Evolutionary conservation across 495 filamentous ascomycete species (phyloP).

Genomic region (Xylaria telfairii): DNA sequence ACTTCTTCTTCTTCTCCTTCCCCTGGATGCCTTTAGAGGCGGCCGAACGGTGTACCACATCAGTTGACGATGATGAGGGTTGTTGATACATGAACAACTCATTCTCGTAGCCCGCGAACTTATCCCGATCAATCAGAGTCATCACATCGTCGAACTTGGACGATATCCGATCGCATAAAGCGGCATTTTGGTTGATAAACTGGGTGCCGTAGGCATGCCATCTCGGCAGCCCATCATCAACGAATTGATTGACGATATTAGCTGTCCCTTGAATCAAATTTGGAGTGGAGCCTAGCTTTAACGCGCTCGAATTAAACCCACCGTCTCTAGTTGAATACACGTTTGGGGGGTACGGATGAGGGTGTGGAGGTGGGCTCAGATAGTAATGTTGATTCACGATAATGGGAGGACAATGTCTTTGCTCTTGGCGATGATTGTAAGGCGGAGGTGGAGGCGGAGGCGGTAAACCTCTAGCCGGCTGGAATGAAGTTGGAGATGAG

Average conservation of each 20-base stretch:
- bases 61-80: conserved; percentile 5
- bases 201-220: conserved; percentile 48
- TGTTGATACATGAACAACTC: conserved; percentile 59
- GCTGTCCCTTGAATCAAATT: conserved; percentile 43
- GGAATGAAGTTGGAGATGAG: conserved; percentile 30
- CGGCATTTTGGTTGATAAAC: conserved; percentile 52
- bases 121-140: conserved; percentile 72
- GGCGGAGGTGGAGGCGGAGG: conserved; percentile 36
- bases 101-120: conserved; percentile 65
- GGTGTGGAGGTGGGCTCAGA: conserved; percentile 36
- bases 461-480: conserved; percentile 43
- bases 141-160: conserved; percentile 66
- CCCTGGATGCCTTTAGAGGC: conserved; percentile 29
- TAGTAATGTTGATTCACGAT: conserved; percentile 59
- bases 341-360: conserved; percentile 26
- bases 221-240: conserved; percentile 45
- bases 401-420: conserved; percentile 42
- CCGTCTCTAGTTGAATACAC: conserved; percentile 14
- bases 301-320: conserved; percentile 38
- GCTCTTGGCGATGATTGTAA: conserved; percentile 37
- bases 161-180: conserved; percentile 62
- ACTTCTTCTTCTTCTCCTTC: conserved; percentile 41
- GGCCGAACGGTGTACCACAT: conserved; percentile 21
- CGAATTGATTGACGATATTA: conserved; percentile 37
- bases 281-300: conserved; percentile 46